phyloP scores from a whole-genome alignment of 495 filamentous ascomycete species.

The Aspergillus sclerotioniger region DNA sequence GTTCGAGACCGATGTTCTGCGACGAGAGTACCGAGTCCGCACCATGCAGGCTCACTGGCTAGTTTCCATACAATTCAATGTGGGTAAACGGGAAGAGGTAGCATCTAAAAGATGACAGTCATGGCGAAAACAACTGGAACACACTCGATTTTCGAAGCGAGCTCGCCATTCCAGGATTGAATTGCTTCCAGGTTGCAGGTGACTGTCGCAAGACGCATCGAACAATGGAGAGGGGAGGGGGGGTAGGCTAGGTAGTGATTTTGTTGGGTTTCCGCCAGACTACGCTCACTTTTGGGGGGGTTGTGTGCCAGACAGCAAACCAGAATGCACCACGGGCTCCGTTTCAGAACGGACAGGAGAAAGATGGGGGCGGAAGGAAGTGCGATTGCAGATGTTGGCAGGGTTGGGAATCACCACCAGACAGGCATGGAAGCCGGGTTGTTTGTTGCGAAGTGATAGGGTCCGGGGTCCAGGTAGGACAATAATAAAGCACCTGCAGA shows the following conservation, averaged over 20 bases:
- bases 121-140: conserved; percentile 28
- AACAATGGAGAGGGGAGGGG: conserved; percentile 8
- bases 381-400: background rate
- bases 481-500: no score
- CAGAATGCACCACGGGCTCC: conserved; percentile 4
- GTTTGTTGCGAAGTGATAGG: background rate
- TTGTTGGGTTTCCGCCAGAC: conserved; percentile 6
- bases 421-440: background rate
- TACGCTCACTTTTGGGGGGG: conserved; percentile 1
- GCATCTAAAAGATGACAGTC: conserved; percentile 28
- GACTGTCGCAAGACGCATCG: conserved; percentile 22
- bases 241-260: conserved; percentile 9
- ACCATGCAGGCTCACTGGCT: conserved; percentile 16
- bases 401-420: no score
- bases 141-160: conserved; percentile 29
- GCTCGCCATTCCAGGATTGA: conserved; percentile 34
- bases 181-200: conserved; percentile 34
- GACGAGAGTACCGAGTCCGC: conserved; percentile 12
- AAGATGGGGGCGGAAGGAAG: conserved; percentile 2
- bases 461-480: no score
- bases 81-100: conserved; percentile 17
- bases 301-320: conserved; percentile 9
- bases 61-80: conserved; percentile 17
- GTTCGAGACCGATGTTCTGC: conserved; percentile 8
- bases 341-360: background rate